Conservation (phyloP, 139 green algal genomes). For the Tetratostichococcus sp. region DNA sequence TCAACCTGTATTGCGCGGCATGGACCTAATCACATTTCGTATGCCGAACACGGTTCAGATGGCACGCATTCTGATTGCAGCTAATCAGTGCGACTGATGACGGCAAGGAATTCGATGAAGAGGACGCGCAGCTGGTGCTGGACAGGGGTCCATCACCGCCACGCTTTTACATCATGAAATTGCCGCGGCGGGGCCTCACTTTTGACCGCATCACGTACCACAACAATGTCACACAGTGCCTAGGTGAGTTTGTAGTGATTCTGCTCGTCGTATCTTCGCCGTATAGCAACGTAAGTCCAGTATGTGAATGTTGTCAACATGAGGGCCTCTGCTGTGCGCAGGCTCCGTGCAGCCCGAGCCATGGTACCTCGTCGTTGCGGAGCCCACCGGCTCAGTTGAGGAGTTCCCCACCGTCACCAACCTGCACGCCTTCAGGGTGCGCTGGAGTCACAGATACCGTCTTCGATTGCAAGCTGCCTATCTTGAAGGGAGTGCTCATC, state of each 20-base stretch:
- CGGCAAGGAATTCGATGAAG: slow-evolving; percentile 58
- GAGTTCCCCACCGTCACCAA: slow-evolving; percentile 14
- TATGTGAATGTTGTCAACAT: too few relatives aligned
- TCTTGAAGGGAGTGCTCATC: too few relatives aligned
- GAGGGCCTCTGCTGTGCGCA: too few relatives aligned
- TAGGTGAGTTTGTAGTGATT: slow-evolving; percentile 33
- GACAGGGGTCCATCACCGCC: slow-evolving; percentile 38
- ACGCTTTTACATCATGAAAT: slow-evolving; percentile 91
- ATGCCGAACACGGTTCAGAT: too few relatives aligned
- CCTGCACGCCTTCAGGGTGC: slow-evolving; percentile 39
- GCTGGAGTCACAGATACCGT: too few relatives aligned
- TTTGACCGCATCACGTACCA: slow-evolving; percentile 94
- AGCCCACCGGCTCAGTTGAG: slow-evolving; percentile 32
- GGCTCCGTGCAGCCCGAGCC: slow-evolving; percentile 15
- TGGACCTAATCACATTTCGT: too few relatives aligned
- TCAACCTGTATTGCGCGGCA: too few relatives aligned
- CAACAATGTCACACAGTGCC: slow-evolving; percentile 68
- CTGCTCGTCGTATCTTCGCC: too few relatives aligned
- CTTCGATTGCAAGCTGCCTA: too few relatives aligned
- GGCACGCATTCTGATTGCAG: slow-evolving; percentile 16
- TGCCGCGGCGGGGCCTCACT: slow-evolving; percentile 50
- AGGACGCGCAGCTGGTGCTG: slow-evolving; percentile 65
- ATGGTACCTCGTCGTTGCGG: slow-evolving; percentile 85
- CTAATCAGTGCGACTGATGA: slow-evolving; percentile 53
- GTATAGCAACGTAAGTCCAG: too few relatives aligned